phyloP scores from a whole-genome alignment of 257 asterid genomes.

The Knoxia roxburghii region DNA sequence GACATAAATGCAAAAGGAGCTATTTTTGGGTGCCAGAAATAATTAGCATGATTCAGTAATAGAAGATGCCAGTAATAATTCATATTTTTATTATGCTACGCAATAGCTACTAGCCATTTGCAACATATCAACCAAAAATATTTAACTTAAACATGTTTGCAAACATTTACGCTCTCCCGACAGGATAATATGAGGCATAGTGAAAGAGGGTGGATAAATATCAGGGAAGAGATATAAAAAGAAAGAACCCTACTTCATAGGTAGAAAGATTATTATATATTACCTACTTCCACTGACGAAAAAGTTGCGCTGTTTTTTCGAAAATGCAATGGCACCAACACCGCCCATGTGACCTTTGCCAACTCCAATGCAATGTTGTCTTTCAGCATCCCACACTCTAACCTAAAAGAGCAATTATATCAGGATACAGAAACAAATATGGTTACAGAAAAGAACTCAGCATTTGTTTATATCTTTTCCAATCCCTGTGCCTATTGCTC shows the following conservation, averaged over 20 bases:
- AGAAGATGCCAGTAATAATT: neutral
- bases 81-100: neutral
- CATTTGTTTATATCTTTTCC: neutral
- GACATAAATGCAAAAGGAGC: neutral
- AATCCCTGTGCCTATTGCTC: too few species aligned
- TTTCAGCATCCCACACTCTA: constrained; percentile 84
- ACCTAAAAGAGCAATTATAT: constrained; percentile 47
- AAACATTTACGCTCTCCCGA: neutral
- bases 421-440: constrained; percentile 6
- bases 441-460: neutral
- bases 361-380: constrained; percentile 64
- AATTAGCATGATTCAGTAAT: neutral
- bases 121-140: neutral
- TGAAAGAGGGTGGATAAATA: neutral
- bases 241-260: neutral
- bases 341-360: constrained; percentile 88
- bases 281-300: constrained; percentile 98
- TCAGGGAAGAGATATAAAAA: neutral
- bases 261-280: constrained; percentile 4
- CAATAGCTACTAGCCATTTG: neutral
- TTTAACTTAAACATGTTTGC: neutral
- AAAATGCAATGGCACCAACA: constrained; percentile 85
- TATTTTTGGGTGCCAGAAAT: neutral
- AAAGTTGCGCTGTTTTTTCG: constrained; percentile 62
- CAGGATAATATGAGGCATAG: neutral